phyloP scores from a whole-genome alignment of 2,329 filamentous ascomycete species.

The Conoideocrella luteorostrata region DNA sequence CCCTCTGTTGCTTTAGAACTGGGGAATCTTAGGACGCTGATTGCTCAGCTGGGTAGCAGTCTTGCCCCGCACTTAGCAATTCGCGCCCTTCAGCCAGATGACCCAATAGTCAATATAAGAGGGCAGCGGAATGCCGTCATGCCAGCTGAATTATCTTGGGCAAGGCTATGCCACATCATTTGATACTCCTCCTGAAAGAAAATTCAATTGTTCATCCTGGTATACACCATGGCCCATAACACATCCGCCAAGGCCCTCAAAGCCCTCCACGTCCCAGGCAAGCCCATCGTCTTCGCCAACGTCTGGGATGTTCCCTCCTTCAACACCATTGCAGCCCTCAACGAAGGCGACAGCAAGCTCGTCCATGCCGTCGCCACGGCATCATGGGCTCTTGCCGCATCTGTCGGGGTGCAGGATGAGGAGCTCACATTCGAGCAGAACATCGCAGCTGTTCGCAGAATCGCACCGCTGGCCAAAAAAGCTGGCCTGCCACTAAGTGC shows the following conservation, averaged over 20 bases:
- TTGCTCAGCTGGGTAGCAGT: too few relatives aligned
- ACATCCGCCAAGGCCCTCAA: conserved; percentile 29
- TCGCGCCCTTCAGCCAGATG: too few relatives aligned
- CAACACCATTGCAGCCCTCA: conserved; percentile 35
- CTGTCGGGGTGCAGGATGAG: conserved; percentile 38
- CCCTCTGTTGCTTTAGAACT: too few relatives aligned
- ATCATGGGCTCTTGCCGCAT: conserved; percentile 43
- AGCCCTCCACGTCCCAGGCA: conserved; percentile 42
- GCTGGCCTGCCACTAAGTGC: conserved; percentile 44
- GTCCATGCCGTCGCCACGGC: conserved; percentile 41
- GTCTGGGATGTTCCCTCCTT: conserved; percentile 48
- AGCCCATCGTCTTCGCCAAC: conserved; percentile 48
- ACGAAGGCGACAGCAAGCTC: conserved; percentile 26
- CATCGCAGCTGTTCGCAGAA: conserved; percentile 36
- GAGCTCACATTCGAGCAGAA: conserved; percentile 46
- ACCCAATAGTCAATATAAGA: too few relatives aligned
- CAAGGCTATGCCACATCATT: too few relatives aligned
- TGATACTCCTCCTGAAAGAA: too few relatives aligned
- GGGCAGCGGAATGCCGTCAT: too few relatives aligned
- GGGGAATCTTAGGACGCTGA: too few relatives aligned
- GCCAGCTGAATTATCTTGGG: too few relatives aligned
- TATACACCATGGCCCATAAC: conserved; percentile 16
- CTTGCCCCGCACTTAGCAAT: too few relatives aligned
- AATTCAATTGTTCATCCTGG: too few relatives aligned
- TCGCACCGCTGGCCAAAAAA: conserved; percentile 35